Evolutionary conservation across 192 early-diverging fungal species (phyloP).

Genomic region (Rhizophlyctis rosea): DNA sequence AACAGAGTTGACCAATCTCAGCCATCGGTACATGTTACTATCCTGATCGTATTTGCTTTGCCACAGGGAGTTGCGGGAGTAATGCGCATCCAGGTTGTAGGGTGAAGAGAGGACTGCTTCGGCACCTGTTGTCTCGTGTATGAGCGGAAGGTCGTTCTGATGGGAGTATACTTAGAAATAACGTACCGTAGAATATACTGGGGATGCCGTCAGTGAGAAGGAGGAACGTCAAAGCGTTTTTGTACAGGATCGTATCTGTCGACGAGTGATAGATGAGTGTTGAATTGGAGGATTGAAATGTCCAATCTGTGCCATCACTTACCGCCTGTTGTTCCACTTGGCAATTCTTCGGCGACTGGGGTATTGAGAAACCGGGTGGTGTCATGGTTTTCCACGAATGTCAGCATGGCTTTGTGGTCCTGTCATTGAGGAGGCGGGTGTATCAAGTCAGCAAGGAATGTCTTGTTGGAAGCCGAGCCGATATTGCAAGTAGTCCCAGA

Average conservation of each 20-base stretch:
- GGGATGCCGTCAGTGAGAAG: slow-evolving; percentile 24
- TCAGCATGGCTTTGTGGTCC: slow-evolving; percentile 37
- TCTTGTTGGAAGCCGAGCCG: no score
- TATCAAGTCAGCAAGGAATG: no score
- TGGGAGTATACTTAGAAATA: not conserved
- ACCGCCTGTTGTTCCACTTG: not conserved
- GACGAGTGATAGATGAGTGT: no score
- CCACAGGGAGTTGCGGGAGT: slow-evolving; percentile 1
- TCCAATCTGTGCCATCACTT: no score
- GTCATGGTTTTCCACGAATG: slow-evolving; percentile 33
- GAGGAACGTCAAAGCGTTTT: slow-evolving; percentile 25
- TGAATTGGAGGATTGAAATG: no score
- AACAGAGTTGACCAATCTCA: not conserved
- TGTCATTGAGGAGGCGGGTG: no score
- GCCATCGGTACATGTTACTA: not conserved
- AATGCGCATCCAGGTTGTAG: not conserved
- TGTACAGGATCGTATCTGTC: slow-evolving; percentile 17
- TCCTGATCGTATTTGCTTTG: not conserved
- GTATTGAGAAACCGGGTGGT: slow-evolving; percentile 17
- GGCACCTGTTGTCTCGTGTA: not conserved
- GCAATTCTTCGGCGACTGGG: not conserved
- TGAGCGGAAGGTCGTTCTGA: not conserved
- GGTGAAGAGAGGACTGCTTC: not conserved
- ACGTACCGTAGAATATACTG: slow-evolving; percentile 26
- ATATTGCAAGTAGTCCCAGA: no score